These are phyloP conservation scores for Dioscorea zingiberensis DNA, from an alignment of 106 monocot species.

Conservation along the genomic window DNA sequence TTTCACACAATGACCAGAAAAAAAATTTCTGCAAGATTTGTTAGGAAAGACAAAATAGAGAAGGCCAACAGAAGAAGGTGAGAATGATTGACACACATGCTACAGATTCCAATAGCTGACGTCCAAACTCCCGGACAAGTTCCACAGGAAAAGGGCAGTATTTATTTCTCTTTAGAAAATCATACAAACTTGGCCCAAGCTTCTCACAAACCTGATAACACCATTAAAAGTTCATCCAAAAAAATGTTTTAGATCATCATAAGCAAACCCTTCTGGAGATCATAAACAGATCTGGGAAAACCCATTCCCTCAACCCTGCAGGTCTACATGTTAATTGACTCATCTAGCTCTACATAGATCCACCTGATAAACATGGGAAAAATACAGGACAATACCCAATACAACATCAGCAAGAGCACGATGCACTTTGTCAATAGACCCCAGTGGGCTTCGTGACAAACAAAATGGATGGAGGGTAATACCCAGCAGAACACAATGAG, in stretches of 20 bases:
- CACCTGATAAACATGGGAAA: too few species aligned
- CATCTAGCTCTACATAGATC: too few species aligned
- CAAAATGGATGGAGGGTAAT: too few species aligned
- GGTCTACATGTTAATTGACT: too few species aligned
- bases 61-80: conserved; percentile 12
- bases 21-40: conserved; percentile 14
- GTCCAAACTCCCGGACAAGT: conserved; percentile 98
- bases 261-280: too few species aligned
- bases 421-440: too few species aligned
- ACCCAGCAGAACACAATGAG: too few species aligned
- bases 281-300: too few species aligned
- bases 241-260: conserved; percentile 25
- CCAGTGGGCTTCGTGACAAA: too few species aligned
- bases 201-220: conserved; percentile 98
- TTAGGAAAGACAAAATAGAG: conserved; percentile 21
- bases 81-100: conserved; percentile 72
- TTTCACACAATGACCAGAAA: conserved; percentile 9
- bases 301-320: too few species aligned
- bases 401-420: too few species aligned
- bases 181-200: conserved; percentile 99
- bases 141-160: conserved; percentile 92
- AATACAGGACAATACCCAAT: too few species aligned
- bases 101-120: conserved; percentile 98
- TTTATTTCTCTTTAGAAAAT: conserved; percentile 98
- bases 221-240: conserved; percentile 62